Base-by-base conservation (phyloP, 805 yeast species). In the Citeromyces matritensis region DNA sequence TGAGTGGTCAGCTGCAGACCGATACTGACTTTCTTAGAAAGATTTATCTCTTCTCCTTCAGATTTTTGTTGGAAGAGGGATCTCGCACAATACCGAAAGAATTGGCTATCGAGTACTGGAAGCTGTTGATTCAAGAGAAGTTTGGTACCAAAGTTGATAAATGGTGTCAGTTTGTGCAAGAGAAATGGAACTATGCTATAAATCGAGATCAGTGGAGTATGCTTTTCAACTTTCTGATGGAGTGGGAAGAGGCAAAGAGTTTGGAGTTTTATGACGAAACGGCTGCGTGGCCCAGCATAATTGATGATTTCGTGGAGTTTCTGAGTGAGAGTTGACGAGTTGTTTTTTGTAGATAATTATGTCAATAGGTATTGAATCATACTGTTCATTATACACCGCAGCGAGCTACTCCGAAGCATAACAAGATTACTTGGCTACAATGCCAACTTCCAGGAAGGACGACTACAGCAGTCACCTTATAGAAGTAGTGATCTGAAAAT, bases 201-300 rank as follows among this genome's bases (percentile, higher is more conserved):
- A 65, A 80, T 4, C 68, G 55, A 39, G 98, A 88, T 45, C 69
- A 75, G 15, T 88, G 96, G 96, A 64, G 69, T 37, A 85, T 86
- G 96, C 57, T 80, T 34, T 64, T 64, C 33, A 71, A 73, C 34
- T 83, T 85, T 43, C 51, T 77, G 34, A 51, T 57, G 33, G 67
- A 68, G 37, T 62, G 62, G 36, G 51, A 69, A 1, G 38, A 48
- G 3, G 80, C 82, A 36, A 70, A 79, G 0, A 38, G 45, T 1
- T 56, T 88, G 4, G 15, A 26, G 7, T 26, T 26, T 13, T 86
- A 85, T 50, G 86, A 79, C 42, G 91, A 78, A 39, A 66, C 69
- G 41, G 85, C 79, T 15, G 81, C 95, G 1, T 88, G 97, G 97
- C 98, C 97, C 4, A 70, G 81, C 33, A 57, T 83, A 11, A 71